Evolutionary conservation across 495 filamentous ascomycete species (phyloP).

Genomic region (Acidiella bohemica): DNA sequence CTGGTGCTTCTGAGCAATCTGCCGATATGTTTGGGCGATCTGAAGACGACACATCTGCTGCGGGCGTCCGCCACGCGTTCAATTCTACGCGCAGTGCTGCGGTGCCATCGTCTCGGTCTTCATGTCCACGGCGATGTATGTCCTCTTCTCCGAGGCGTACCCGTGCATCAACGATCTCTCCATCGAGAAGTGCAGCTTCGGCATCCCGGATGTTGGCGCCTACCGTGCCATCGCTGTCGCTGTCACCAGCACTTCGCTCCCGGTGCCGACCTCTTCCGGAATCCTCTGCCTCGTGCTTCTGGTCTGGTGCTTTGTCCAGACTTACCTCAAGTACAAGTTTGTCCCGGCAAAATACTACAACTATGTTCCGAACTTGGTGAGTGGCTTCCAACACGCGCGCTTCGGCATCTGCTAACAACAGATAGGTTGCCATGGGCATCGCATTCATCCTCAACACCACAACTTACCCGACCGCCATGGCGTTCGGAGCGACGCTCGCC

Average conservation of each 20-base stretch:
- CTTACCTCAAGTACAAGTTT: conserved; percentile 33
- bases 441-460: conserved; percentile 49
- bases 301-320: conserved; percentile 33
- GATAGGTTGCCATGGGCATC: conserved; percentile 45
- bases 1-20: conserved; percentile 45
- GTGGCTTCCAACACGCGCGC: too few species aligned
- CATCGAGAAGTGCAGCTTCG: conserved; percentile 36
- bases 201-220: conserved; percentile 47
- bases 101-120: conserved; percentile 49
- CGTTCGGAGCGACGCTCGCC: conserved; percentile 40
- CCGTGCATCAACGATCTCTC: conserved; percentile 44
- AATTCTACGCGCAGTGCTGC: conserved; percentile 50
- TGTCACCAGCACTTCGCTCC: conserved; percentile 45
- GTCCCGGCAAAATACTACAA: conserved; percentile 31
- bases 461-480: conserved; percentile 42
- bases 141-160: conserved; percentile 51
- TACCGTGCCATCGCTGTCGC: conserved; percentile 53
- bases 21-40: conserved; percentile 42
- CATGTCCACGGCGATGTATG: conserved; percentile 48
- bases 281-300: conserved; percentile 46
- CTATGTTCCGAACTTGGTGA: conserved; percentile 57
- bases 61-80: conserved; percentile 47
- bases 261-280: conserved; percentile 42
- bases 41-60: conserved; percentile 51
- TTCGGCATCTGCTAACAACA: too few species aligned